phyloP scores from a whole-genome alignment of 1,284 basidiomycete species.

The Dichomitus squalens region DNA sequence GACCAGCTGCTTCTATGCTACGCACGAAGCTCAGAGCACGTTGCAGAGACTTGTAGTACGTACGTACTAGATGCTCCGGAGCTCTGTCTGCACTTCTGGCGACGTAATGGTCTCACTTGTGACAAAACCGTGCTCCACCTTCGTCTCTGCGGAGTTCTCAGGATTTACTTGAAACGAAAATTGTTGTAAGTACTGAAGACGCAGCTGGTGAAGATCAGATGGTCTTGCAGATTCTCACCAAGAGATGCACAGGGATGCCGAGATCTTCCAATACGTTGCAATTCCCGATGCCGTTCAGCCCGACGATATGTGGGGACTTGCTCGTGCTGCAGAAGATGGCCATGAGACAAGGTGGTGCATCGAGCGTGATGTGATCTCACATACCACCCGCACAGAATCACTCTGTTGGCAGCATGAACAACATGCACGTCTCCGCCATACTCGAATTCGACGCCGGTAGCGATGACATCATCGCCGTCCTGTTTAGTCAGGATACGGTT shows the following conservation, averaged over 20 bases:
- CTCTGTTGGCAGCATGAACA: conserved; percentile 37
- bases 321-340: conserved; percentile 23
- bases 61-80: conserved; percentile 29
- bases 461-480: conserved; percentile 7
- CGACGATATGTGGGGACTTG: conserved; percentile 45
- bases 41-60: background rate
- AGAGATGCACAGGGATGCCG: conserved; percentile 40
- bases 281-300: conserved; percentile 44
- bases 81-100: conserved; percentile 20
- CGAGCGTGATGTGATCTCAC: background rate
- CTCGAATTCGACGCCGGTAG: conserved; percentile 36
- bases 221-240: conserved; percentile 46
- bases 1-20: conserved; percentile 4
- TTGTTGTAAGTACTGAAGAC: conserved; percentile 1
- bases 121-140: conserved; percentile 22
- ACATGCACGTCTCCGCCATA: conserved; percentile 23
- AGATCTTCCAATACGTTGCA: conserved; percentile 33
- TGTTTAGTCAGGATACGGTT: conserved; percentile 8
- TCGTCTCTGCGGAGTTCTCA: conserved; percentile 23
- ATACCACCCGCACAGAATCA: conserved; percentile 36
- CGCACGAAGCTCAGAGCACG: background rate
- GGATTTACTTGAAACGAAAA: background rate
- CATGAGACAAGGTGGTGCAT: background rate
- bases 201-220: conserved; percentile 25
- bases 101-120: conserved; percentile 31